These are phyloP conservation scores for Vaccinium vitisidaea DNA, from an alignment of 148 eudicot genomes.

Conservation along the genomic window DNA sequence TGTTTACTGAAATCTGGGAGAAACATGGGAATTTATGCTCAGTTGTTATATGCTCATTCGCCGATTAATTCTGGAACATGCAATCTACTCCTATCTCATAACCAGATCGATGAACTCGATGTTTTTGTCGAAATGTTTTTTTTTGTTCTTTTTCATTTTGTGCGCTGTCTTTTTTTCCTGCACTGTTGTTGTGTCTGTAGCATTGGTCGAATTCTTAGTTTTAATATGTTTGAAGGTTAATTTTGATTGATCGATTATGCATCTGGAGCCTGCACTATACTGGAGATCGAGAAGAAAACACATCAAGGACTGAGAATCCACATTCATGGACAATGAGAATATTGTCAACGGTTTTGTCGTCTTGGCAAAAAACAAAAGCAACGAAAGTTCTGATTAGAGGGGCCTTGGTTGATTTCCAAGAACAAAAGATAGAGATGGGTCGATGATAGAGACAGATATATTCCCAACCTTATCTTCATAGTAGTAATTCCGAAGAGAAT, in stretches of 20 bases:
- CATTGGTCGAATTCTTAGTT: not conserved
- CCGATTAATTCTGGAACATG: not conserved
- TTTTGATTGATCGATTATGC: not conserved
- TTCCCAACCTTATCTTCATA: not conserved
- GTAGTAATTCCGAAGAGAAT: no score
- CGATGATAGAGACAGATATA: not conserved
- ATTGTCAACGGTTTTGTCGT: not conserved
- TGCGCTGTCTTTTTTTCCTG: no score
- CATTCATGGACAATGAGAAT: not conserved
- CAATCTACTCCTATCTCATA: not conserved
- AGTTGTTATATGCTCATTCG: not conserved
- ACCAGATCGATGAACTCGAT: no score
- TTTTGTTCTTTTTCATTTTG: no score
- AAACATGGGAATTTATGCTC: not conserved
- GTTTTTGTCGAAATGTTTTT: no score
- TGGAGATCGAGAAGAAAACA: not conserved
- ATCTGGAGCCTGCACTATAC: not conserved
- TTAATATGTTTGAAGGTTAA: not conserved
- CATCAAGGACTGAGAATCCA: not conserved
- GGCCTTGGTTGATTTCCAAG: not conserved
- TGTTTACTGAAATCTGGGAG: not conserved
- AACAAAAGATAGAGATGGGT: not conserved
- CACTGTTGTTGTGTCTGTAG: not conserved
- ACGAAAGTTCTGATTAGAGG: not conserved
- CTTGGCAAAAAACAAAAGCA: not conserved